phyloP scores from a whole-genome alignment of 768 basidiomycete species.

The Gloeopeniophorella convolvens region DNA sequence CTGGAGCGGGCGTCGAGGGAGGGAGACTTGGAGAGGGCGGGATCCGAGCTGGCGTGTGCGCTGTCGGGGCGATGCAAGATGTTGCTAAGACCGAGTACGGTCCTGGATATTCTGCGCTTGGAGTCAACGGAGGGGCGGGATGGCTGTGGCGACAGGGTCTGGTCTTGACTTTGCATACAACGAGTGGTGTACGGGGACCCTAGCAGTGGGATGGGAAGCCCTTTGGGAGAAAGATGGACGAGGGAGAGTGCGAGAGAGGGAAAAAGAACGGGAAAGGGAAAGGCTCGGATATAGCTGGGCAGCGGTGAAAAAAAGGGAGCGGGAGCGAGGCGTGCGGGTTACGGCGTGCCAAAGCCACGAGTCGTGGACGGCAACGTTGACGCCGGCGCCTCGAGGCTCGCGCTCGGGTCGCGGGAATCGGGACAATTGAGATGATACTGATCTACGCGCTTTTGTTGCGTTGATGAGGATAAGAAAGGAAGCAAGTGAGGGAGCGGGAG shows the following conservation, averaged over 20 bases:
- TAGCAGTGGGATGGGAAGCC: constrained; percentile 23
- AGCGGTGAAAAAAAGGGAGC: constrained; percentile 23
- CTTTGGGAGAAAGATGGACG: too few relatives aligned
- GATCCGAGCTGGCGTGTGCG: constrained; percentile 24
- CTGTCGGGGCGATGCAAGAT: constrained; percentile 28
- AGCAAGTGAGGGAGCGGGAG: too few relatives aligned
- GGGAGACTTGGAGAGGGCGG: constrained; percentile 26
- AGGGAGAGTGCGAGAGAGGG: too few relatives aligned
- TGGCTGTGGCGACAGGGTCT: constrained; percentile 27
- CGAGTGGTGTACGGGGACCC: constrained; percentile 23
- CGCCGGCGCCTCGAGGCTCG: constrained; percentile 19
- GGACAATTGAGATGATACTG: constrained; percentile 1
- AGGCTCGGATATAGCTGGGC: constrained; percentile 15
- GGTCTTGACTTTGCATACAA: constrained; percentile 41
- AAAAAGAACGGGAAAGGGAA: constrained; percentile 22
- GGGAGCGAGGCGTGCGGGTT: constrained; percentile 26
- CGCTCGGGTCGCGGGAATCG: constrained; percentile 19
- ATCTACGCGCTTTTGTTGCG: background rate
- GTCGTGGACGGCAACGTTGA: constrained; percentile 28
- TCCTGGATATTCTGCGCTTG: constrained; percentile 42
- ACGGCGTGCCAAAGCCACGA: constrained; percentile 33
- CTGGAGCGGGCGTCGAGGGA: constrained; percentile 35
- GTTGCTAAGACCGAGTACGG: constrained; percentile 40
- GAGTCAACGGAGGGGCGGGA: constrained; percentile 25
- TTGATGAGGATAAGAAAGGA: background rate